Evolutionary conservation across 441 rosid species (phyloP).

Genomic region (Erodium trifolium): DNA sequence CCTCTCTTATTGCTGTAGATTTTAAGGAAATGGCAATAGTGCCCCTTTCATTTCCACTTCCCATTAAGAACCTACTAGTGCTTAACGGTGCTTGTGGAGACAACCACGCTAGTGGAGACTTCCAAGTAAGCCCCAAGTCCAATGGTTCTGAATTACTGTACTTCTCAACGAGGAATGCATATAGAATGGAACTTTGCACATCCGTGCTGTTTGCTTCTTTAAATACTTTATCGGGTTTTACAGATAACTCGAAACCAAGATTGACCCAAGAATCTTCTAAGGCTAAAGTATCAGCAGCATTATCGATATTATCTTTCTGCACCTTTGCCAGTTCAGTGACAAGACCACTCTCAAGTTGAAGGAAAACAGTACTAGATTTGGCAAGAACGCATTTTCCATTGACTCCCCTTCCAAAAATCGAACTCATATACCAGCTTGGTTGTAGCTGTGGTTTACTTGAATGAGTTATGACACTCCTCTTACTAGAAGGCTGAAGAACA

Average conservation of each 20-base stretch:
- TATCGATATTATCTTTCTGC: slow-evolving; percentile 26
- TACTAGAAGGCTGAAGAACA: slow-evolving; percentile 56
- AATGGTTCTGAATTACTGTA: slow-evolving; percentile 48
- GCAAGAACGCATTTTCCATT: slow-evolving; percentile 67
- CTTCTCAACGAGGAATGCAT: slow-evolving; percentile 47
- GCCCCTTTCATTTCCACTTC: slow-evolving; percentile 94
- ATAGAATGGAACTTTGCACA: slow-evolving; percentile 26
- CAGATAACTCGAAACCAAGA: slow-evolving; percentile 46
- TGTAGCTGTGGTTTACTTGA: slow-evolving; percentile 35
- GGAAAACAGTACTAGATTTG: slow-evolving; percentile 56
- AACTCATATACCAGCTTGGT: slow-evolving; percentile 78
- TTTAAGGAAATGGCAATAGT: slow-evolving; percentile 79
- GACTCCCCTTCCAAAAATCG: slow-evolving; percentile 70
- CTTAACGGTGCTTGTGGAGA: slow-evolving; percentile 64
- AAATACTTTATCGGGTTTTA: slow-evolving; percentile 51
- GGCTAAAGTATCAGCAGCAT: slow-evolving; percentile 17
- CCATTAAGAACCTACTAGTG: slow-evolving; percentile 82
- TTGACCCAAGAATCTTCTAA: slow-evolving; percentile 28
- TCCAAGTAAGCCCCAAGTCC: slow-evolving; percentile 72
- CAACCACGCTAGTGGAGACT: slow-evolving; percentile 60
- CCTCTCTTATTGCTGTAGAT: slow-evolving; percentile 36
- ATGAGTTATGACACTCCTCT: slow-evolving; percentile 16
- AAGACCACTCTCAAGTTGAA: slow-evolving; percentile 57
- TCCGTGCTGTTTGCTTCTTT: slow-evolving; percentile 36
- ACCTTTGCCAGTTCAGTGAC: slow-evolving; percentile 29